Evolutionary conservation across 2,329 filamentous ascomycete species (phyloP).

Genomic region (Colletotrichum sp.): DNA sequence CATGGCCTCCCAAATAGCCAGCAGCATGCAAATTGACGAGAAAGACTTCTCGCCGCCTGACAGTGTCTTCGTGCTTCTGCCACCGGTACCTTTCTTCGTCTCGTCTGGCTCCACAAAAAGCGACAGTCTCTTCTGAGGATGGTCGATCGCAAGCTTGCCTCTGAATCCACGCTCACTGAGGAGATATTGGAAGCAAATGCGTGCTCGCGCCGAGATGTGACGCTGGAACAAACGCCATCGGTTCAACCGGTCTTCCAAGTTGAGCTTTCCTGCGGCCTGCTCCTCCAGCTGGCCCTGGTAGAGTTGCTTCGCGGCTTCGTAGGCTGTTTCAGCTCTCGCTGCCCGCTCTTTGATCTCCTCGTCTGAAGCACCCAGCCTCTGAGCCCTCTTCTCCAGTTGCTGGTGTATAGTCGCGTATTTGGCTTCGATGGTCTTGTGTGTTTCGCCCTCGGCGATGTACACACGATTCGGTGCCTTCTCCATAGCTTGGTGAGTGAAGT

Average conservation of each 20-base stretch:
- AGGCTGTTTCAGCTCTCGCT: slow-evolving; percentile 42
- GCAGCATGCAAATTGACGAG: slow-evolving; percentile 90
- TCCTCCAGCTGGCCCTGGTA: slow-evolving; percentile 47
- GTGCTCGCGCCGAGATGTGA: slow-evolving; percentile 83
- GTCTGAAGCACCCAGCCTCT: slow-evolving; percentile 66
- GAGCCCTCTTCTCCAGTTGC: slow-evolving; percentile 63
- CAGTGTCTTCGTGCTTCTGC: slow-evolving; percentile 87
- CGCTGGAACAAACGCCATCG: slow-evolving; percentile 85
- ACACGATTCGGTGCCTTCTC: slow-evolving; percentile 61
- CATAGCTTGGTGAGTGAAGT: slow-evolving; percentile 61
- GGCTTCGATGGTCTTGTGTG: slow-evolving; percentile 56
- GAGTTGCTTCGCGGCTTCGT: slow-evolving; percentile 39
- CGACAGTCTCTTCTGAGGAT: slow-evolving; percentile 74
- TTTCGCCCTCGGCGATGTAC: slow-evolving; percentile 69
- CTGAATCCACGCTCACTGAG: slow-evolving; percentile 89
- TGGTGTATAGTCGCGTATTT: slow-evolving; percentile 60
- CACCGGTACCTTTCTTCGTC: slow-evolving; percentile 71
- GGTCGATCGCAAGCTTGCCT: slow-evolving; percentile 80
- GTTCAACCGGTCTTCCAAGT: slow-evolving; percentile 71
- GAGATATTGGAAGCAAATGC: slow-evolving; percentile 86
- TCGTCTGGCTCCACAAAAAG: slow-evolving; percentile 76
- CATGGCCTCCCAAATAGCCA: slow-evolving; percentile 98
- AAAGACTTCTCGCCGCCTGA: slow-evolving; percentile 98
- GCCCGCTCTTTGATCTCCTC: slow-evolving; percentile 64
- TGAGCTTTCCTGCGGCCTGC: slow-evolving; percentile 53